phyloP scores from a whole-genome alignment of 306 rosid species.

The peach (Prunus persica) region Prunus_persica_NCBIv2 NC_034014.1:21304501-21305000 shows the following conservation, averaged over 20 bases:
- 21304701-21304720: conserved; percentile 37
- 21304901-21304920: conserved; percentile 21
- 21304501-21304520: conserved; percentile 46
- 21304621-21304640: conserved; percentile 40
- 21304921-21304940: conserved; percentile 22
- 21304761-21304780: conserved; percentile 26
- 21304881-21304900: conserved; percentile 27
- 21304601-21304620: conserved; percentile 34
- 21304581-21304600: conserved; percentile 31
- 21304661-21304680: conserved; percentile 33
- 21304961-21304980: conserved; percentile 26
- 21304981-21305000: conserved; percentile 31
- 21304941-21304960: conserved; percentile 15
- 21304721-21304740: conserved; percentile 36
- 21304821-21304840: conserved; percentile 21
- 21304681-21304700: conserved; percentile 41
- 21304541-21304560: conserved; percentile 40
- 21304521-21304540: conserved; percentile 45
- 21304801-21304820: conserved; percentile 38
- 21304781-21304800: conserved; percentile 32
- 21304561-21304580: conserved; percentile 34
- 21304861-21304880: conserved; percentile 31
- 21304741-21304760: conserved; percentile 39
- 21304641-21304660: conserved; percentile 34
- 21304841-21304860: conserved; percentile 33